These are phyloP conservation scores for Lipomyces spencermartinsiae DNA, from an alignment of 805 yeast genomes.

Conservation along the genomic window DNA sequence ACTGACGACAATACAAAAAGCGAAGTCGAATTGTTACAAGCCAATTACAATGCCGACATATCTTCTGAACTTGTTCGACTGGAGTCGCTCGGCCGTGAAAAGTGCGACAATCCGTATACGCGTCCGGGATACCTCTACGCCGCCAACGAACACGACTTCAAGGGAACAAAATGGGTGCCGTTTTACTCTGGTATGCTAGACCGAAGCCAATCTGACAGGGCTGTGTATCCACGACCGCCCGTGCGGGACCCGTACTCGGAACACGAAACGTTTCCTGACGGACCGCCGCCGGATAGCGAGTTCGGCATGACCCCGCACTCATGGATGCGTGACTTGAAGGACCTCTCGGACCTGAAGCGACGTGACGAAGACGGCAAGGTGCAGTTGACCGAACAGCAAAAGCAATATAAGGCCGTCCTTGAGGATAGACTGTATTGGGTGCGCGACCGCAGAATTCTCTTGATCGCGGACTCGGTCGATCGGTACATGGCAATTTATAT, in stretches of 20 bases:
- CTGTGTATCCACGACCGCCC: neutral
- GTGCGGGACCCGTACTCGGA: neutral
- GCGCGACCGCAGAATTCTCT: constrained; percentile 13
- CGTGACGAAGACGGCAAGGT: neutral
- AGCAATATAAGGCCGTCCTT: neutral
- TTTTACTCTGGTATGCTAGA: neutral
- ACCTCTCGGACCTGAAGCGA: neutral
- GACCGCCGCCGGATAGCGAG: neutral
- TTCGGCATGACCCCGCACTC: constrained; percentile 5
- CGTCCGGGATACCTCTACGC: constrained; percentile 4
- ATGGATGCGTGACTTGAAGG: constrained; percentile 14
- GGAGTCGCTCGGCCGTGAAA: neutral
- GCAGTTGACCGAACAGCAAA: neutral
- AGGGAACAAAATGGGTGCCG: neutral
- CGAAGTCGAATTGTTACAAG: too few relatives aligned
- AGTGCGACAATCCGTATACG: constrained; percentile 11
- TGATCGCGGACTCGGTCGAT: constrained; percentile 25
- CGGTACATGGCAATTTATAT: constrained; percentile 7
- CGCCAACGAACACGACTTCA: neutral
- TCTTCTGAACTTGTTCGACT: neutral
- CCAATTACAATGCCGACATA: too few relatives aligned
- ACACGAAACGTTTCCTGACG: constrained; percentile 6
- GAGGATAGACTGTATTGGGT: constrained; percentile 7
- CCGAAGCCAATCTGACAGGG: neutral
- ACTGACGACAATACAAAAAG: too few relatives aligned